Evolutionary conservation across 768 basidiomycete genomes (phyloP).

Genomic region (Mycena albidolilacea): DNA sequence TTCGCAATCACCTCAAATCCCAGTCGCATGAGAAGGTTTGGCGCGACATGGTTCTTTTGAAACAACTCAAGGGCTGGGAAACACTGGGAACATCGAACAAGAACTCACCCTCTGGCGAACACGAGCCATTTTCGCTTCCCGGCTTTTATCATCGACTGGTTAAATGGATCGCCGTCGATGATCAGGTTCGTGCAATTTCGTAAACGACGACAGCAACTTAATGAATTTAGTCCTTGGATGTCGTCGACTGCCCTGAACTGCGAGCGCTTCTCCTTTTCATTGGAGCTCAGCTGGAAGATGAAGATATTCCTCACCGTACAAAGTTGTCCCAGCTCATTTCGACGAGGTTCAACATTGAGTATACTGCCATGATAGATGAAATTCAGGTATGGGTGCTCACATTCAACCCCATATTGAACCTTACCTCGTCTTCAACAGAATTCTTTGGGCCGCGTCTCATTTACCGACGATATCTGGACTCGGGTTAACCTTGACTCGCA

Average conservation of each 20-base stretch:
- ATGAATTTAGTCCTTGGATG: neutral
- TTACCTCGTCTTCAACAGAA: neutral
- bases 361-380: neutral
- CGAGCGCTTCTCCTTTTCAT: neutral
- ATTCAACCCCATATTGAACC: too few relatives aligned
- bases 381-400: neutral
- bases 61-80: neutral
- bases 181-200: conserved; percentile 1
- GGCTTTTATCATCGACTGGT: neutral
- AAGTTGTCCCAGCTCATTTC: neutral
- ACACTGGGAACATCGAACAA: neutral
- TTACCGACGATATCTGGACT: conserved; percentile 39
- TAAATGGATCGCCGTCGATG: conserved; percentile 16
- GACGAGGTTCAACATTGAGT: neutral
- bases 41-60: neutral
- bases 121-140: neutral
- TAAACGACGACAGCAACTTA: neutral
- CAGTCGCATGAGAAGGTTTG: neutral
- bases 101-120: neutral
- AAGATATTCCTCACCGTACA: conserved; percentile 4
- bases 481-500: conserved; percentile 28
- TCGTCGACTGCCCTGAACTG: neutral
- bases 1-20: neutral
- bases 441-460: conserved; percentile 27
- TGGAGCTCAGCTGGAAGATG: neutral